Conservation (phyloP, 306 rosid genomes). For the apple (Malus domestica) region DNA sequence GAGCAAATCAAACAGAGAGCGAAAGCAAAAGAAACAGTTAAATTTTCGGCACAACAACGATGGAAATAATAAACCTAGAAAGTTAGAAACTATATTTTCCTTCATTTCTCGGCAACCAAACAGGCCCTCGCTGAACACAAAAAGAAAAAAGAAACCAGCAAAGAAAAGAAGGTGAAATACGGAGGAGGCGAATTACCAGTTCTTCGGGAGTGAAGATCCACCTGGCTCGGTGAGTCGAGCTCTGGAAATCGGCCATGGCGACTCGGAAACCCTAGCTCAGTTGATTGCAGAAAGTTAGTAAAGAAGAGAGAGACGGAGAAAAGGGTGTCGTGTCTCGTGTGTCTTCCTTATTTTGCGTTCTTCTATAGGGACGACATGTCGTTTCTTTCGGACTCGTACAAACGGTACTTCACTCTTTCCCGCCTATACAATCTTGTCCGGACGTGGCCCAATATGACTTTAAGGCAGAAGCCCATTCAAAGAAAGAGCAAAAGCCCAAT, state of each 20-base stretch:
- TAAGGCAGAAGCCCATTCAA: neutral
- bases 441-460: neutral
- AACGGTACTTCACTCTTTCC: neutral
- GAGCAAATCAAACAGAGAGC: neutral
- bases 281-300: neutral
- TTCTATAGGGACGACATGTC: neutral
- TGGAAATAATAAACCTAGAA: neutral
- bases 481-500: too few relatives aligned
- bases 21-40: neutral
- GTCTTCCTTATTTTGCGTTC: too few relatives aligned
- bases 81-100: neutral
- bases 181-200: slow-evolving; percentile 37
- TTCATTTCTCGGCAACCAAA: neutral
- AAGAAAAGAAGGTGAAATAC: neutral
- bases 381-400: neutral
- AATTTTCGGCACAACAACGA: neutral
- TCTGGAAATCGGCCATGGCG: slow-evolving; percentile 80
- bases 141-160: too few relatives aligned
- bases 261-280: slow-evolving; percentile 26
- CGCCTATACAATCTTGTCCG: neutral
- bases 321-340: neutral
- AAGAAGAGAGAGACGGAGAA: too few relatives aligned
- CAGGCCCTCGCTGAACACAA: neutral
- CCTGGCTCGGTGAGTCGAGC: slow-evolving; percentile 76
- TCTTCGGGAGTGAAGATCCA: slow-evolving; percentile 78